Evolutionary conservation across 108 stramenopile genomes (phyloP).

Genomic region (Chaetoceros tenuissimus): DNA sequence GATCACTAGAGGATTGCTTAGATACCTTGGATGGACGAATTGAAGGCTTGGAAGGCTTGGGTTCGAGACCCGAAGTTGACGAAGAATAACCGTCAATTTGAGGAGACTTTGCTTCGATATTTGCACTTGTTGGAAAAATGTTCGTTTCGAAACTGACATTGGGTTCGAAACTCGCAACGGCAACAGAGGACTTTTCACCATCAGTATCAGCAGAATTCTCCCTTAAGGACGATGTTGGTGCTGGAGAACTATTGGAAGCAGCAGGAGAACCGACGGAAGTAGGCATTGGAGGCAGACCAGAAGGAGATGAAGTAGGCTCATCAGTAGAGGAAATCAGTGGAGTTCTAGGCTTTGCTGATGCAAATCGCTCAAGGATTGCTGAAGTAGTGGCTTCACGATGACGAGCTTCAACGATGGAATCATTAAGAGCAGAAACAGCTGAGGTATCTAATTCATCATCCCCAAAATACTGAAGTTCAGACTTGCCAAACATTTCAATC

Average conservation of each 20-base stretch:
- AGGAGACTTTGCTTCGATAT: background rate
- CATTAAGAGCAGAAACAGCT: background rate
- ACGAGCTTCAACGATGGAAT: background rate
- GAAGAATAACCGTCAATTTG: background rate
- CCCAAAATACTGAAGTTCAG: background rate
- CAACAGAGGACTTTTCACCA: background rate
- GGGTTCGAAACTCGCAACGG: background rate
- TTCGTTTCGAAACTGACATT: background rate
- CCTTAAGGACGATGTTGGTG: background rate
- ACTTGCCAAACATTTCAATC: slow-evolving; percentile 15
- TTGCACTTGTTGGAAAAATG: background rate
- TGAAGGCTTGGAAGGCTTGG: background rate
- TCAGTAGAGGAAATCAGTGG: background rate
- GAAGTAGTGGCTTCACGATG: too few species aligned
- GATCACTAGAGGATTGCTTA: background rate
- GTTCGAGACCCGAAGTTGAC: background rate
- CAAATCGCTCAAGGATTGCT: background rate
- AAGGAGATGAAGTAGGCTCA: background rate
- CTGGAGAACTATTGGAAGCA: background rate
- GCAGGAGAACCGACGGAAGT: background rate
- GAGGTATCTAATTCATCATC: slow-evolving; percentile 10
- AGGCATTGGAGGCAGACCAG: background rate
- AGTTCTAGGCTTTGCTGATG: background rate
- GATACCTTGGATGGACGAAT: background rate
- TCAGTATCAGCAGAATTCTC: background rate